phyloP scores from a whole-genome alignment of 1,284 basidiomycete species.

The Agaricales sp. region DNA sequence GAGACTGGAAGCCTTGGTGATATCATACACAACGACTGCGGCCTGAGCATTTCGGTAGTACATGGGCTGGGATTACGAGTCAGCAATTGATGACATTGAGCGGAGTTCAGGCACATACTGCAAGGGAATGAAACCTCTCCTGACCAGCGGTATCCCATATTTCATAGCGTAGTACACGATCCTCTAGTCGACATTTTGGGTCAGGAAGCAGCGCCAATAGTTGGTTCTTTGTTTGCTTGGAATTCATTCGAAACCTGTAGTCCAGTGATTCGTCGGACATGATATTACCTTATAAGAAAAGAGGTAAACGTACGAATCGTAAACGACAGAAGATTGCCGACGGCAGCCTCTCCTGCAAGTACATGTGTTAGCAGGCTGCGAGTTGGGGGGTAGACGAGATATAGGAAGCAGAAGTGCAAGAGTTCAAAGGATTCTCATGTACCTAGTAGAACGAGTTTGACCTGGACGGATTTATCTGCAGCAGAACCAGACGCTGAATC shows the following conservation, averaged over 20 bases:
- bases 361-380: slow-evolving; percentile 6
- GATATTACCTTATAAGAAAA: slow-evolving; percentile 10
- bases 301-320: slow-evolving; percentile 70
- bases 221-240: slow-evolving; percentile 95
- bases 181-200: slow-evolving; percentile 88
- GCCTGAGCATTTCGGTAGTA: slow-evolving; percentile 99
- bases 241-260: slow-evolving; percentile 87
- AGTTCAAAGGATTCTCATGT: slow-evolving; percentile 17
- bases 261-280: no score
- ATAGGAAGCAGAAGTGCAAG: slow-evolving; percentile 2
- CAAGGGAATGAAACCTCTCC: slow-evolving; percentile 90
- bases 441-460: slow-evolving; percentile 85
- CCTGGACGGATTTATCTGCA: slow-evolving; percentile 79
- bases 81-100: slow-evolving; percentile 7
- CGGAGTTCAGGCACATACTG: slow-evolving; percentile 35
- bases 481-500: slow-evolving; percentile 56
- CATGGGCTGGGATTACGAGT: slow-evolving; percentile 58
- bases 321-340: slow-evolving; percentile 99
- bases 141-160: slow-evolving; percentile 97
- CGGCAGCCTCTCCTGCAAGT: slow-evolving; percentile 85
- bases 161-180: slow-evolving; percentile 89
- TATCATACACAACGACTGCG: slow-evolving; percentile 96
- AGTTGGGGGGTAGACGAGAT: slow-evolving; percentile 4
- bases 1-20: slow-evolving; percentile 87
- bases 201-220: slow-evolving; percentile 95